Base-by-base conservation (phyloP, 1,284 basidiomycete genomes). In the Fomitopsis schrenkii region DNA sequence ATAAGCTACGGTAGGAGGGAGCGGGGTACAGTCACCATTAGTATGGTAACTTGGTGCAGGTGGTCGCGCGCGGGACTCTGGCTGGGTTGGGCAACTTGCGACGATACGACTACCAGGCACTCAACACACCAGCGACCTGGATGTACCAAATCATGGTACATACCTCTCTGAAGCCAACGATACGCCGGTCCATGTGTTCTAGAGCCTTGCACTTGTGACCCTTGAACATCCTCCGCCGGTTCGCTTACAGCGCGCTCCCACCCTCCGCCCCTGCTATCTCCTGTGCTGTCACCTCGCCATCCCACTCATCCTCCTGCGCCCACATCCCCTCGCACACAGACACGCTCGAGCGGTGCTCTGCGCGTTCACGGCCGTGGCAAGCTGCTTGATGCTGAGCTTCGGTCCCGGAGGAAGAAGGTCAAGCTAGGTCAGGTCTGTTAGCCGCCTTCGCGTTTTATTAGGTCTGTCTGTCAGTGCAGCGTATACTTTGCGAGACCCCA, bases 191-290 rank as follows among this genome's bases (percentile, higher is more conserved):
- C 90, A 92, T 91, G 70, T 85, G 82, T 69, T 83, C 79, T 80
- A 92, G 75, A 60, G 89, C 75, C 59, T 85, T 79, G 62, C 75
- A 91, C 68, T 84, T 88, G 79, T 93, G 90, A 22, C 91, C 91
- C 79, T 93, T 93, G 83, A 93, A 93, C 90, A 93, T 92, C 65
- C 82, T 78, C 78, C 85, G 87, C 80, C 83, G 88, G 62, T 80
- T 84, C 15, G 87, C 84, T 66, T 93, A 93, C 67, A 93, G 73
- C 57, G 82, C 80, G 64, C 82, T 82, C 35, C 22, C 2, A 22
- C 22, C 2, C 22, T 22, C 22, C 22, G 22, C 22, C 22, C 84
- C 84, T 48, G 78, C 71, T 36, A 79, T 77, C 59, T 72, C 74
- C 73, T 80, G 82, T 67, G 77, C 75, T 67, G 79, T 78, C 56